These are phyloP conservation scores for Chaetomiaceae sp. DNA, from an alignment of 2,329 filamentous ascomycete species.

Conservation along the genomic window DNA sequence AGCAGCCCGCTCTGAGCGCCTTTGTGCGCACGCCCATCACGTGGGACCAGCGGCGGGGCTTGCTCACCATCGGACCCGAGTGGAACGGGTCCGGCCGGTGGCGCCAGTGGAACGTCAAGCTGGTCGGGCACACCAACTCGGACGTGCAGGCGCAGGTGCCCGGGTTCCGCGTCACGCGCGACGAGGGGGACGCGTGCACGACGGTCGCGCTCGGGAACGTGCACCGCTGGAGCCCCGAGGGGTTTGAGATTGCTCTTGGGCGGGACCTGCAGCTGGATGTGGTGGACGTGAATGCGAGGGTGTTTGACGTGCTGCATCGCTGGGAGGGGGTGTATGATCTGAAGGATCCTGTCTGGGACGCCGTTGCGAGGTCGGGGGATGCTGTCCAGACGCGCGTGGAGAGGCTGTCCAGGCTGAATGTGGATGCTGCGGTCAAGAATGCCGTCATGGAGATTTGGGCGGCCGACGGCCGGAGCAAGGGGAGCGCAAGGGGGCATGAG, in stretches of 20 bases:
- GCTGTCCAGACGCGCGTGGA: slow-evolving; percentile 16
- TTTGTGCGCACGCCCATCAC: slow-evolving; percentile 23
- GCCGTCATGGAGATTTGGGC: slow-evolving; percentile 28
- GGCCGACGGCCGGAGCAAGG: slow-evolving; percentile 22
- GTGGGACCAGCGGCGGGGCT: slow-evolving; percentile 20
- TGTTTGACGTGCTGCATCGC: slow-evolving; percentile 24
- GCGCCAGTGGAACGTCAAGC: slow-evolving; percentile 24
- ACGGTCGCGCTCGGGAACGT: slow-evolving; percentile 16
- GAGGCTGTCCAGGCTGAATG: slow-evolving; percentile 16
- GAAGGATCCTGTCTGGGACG: slow-evolving; percentile 23
- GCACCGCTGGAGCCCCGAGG: slow-evolving; percentile 11
- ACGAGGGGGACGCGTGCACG: slow-evolving; percentile 10
- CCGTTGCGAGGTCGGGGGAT: slow-evolving; percentile 7
- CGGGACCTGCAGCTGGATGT: slow-evolving; percentile 23
- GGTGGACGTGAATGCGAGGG: slow-evolving; percentile 19
- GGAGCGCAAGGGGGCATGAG: slow-evolving; percentile 19
- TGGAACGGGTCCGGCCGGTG: slow-evolving; percentile 10
- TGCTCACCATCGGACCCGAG: slow-evolving; percentile 22
- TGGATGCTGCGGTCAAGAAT: slow-evolving; percentile 18
- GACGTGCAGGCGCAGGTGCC: slow-evolving; percentile 2
- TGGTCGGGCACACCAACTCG: slow-evolving; percentile 22
- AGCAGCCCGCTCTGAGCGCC: slow-evolving; percentile 10
- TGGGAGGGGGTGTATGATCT: slow-evolving; percentile 23
- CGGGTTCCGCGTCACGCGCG: slow-evolving; percentile 10
- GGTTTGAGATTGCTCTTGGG: slow-evolving; percentile 20